Conservation (phyloP, 495 filamentous ascomycete genomes). For the Astrothelium macrocarpum region DNA sequence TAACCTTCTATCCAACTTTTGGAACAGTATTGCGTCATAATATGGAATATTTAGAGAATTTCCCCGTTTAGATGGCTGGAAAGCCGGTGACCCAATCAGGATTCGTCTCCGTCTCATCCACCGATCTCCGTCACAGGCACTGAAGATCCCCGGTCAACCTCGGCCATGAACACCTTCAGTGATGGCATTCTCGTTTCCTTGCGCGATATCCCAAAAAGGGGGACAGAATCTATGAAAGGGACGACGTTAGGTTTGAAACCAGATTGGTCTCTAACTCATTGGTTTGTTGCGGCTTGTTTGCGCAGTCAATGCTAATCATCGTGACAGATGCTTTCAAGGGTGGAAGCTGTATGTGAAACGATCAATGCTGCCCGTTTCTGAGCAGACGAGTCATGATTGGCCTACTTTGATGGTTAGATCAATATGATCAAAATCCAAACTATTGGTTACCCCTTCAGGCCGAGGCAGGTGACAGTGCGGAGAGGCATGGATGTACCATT, state of each 20-base stretch:
- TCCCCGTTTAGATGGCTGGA: not conserved
- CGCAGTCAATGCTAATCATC: not conserved
- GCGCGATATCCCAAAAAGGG: not conserved
- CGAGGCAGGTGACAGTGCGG: conserved; percentile 5
- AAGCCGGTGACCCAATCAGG: not conserved
- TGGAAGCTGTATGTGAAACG: not conserved
- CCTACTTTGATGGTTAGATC: not conserved
- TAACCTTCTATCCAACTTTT: not conserved
- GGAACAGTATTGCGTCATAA: conserved; percentile 1
- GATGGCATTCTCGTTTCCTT: not conserved
- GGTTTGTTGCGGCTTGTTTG: not conserved
- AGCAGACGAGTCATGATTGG: not conserved
- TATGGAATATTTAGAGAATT: not conserved
- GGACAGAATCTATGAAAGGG: not conserved
- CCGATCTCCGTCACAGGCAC: not conserved
- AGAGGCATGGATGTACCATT: not conserved
- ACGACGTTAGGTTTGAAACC: not conserved
- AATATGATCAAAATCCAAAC: not conserved
- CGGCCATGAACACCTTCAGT: not conserved
- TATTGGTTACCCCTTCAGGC: conserved; percentile 5
- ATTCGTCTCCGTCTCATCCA: not conserved
- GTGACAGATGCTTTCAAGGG: not conserved
- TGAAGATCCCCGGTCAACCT: not conserved
- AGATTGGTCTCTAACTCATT: not conserved
- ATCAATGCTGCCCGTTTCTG: not conserved